phyloP scores from a whole-genome alignment of 768 basidiomycete genomes.

The Russula sp. region DNA sequence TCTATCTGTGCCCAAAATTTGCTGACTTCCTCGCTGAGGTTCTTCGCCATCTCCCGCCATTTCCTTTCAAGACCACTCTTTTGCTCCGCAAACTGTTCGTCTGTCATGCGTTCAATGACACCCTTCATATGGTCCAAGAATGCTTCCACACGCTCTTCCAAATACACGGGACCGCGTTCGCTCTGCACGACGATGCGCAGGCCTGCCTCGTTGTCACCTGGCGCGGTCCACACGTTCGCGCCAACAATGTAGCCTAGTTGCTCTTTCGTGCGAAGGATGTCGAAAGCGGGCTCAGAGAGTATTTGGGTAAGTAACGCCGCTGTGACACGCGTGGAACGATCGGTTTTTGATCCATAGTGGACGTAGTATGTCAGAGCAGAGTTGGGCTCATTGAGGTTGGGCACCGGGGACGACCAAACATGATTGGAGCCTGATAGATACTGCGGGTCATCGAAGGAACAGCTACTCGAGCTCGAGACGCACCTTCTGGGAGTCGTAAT shows the following conservation, averaged over 20 bases:
- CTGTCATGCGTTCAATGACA: conserved; percentile 60
- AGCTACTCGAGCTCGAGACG: conserved; percentile 13
- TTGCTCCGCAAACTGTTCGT: conserved; percentile 73
- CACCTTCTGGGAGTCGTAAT: conserved; percentile 69
- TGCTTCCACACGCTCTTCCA: conserved; percentile 84
- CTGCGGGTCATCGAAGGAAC: not conserved
- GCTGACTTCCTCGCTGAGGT: conserved; percentile 72
- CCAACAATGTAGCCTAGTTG: conserved; percentile 93
- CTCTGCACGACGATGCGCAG: conserved; percentile 84
- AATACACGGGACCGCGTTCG: conserved; percentile 69
- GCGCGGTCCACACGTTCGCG: conserved; percentile 48
- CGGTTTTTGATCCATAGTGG: conserved; percentile 63
- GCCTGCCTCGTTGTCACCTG: conserved; percentile 67
- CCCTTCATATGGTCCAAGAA: conserved; percentile 74
- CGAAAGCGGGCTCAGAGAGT: conserved; percentile 86
- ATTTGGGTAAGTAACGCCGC: conserved; percentile 76
- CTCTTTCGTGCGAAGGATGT: conserved; percentile 86
- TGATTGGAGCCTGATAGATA: conserved; percentile 55
- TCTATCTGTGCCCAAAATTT: conserved; percentile 67
- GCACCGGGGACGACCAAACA: conserved; percentile 58
- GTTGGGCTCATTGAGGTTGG: conserved; percentile 84
- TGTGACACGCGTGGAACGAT: conserved; percentile 59
- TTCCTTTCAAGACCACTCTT: conserved; percentile 69
- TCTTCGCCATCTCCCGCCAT: conserved; percentile 85
- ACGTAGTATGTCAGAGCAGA: conserved; percentile 82